phyloP scores from a whole-genome alignment of 2,329 filamentous ascomycete genomes.

The Erysiphe neolycopersici region DNA sequence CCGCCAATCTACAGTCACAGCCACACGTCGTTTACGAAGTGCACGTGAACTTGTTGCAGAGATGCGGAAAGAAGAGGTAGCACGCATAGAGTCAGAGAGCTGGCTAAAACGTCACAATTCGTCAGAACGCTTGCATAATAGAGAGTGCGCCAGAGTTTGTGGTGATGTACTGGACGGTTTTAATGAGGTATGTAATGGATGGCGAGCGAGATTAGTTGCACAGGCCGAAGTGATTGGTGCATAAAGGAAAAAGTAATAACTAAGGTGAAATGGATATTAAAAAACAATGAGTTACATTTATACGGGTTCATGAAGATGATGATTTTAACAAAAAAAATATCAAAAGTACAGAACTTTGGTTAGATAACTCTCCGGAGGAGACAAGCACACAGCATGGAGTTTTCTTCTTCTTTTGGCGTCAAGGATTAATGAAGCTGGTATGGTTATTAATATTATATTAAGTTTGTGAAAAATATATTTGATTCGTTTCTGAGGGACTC shows the following conservation, averaged over 20 bases:
- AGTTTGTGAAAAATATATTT: background rate
- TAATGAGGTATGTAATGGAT: slow-evolving; percentile 65
- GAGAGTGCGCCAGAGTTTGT: slow-evolving; percentile 66
- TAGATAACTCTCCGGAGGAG: no score
- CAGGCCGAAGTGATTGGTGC: slow-evolving; percentile 16
- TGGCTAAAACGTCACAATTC: slow-evolving; percentile 68
- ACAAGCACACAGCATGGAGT: no score
- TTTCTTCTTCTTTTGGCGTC: no score
- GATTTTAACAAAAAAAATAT: no score
- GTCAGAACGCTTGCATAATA: slow-evolving; percentile 45
- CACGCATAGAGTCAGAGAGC: slow-evolving; percentile 52
- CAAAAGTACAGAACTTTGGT: no score
- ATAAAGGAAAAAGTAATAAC: background rate
- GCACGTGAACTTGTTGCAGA: slow-evolving; percentile 70
- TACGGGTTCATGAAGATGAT: no score
- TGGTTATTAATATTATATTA: background rate
- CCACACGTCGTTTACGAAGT: slow-evolving; percentile 50
- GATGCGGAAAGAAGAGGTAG: slow-evolving; percentile 58
- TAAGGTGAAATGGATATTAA: no score
- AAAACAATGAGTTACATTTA: no score
- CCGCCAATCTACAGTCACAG: slow-evolving; percentile 61
- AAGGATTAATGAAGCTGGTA: no score
- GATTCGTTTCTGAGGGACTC: background rate
- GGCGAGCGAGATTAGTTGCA: slow-evolving; percentile 49
- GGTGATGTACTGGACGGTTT: slow-evolving; percentile 77